These are phyloP conservation scores for Dichotomocladium elegans DNA, from an alignment of 371 early-diverging fungal genomes.

Conservation along the genomic window DNA sequence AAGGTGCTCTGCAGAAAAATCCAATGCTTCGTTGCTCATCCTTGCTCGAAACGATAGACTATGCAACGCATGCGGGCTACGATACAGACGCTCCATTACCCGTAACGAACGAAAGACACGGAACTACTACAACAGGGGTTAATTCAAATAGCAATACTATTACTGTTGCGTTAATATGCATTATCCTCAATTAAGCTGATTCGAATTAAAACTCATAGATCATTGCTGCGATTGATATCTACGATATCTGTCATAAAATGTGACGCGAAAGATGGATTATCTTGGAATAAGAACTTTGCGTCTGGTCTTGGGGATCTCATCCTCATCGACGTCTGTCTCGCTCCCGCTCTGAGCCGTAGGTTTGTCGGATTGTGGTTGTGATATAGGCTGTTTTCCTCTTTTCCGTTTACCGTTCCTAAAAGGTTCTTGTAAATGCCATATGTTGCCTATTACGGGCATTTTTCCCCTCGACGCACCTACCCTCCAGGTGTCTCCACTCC, in stretches of 20 bases:
- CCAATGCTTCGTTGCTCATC: background rate
- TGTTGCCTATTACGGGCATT: background rate
- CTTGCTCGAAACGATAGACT: constrained; percentile 15
- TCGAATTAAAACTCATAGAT: too few species aligned
- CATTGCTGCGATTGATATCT: too few species aligned
- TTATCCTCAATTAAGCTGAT: too few species aligned
- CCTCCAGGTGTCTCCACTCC: background rate
- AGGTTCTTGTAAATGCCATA: background rate
- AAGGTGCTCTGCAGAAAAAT: too few species aligned
- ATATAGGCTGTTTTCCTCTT: background rate
- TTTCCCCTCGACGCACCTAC: background rate
- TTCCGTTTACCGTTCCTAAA: background rate
- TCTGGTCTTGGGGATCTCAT: background rate
- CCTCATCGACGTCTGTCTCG: background rate
- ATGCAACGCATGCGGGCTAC: constrained; percentile 46
- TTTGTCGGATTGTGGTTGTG: background rate
- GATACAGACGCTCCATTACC: constrained; percentile 40
- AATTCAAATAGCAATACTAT: background rate
- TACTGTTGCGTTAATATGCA: background rate
- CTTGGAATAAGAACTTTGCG: background rate
- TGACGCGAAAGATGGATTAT: too few species aligned
- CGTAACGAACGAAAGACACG: constrained; percentile 25
- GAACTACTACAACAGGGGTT: constrained; percentile 5
- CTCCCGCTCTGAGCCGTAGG: background rate
- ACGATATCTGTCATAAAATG: too few species aligned